phyloP scores from a whole-genome alignment of 192 early-diverging fungal species.

The Mortierella alpina region DNA sequence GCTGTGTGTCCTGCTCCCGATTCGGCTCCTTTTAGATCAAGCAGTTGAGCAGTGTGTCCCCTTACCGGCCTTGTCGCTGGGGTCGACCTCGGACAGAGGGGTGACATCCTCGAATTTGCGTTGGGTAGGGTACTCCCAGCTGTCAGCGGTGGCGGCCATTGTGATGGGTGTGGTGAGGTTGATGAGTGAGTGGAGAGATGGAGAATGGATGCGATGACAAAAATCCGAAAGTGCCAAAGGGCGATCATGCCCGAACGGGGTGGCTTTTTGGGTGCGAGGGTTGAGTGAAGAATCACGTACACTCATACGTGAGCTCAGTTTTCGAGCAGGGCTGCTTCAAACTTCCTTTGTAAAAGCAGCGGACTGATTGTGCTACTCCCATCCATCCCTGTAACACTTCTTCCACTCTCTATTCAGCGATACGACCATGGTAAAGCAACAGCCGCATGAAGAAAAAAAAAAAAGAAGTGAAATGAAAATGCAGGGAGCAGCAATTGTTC shows the following conservation, averaged over 20 bases:
- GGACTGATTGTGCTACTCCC: too few species aligned
- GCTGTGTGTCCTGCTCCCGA: too few species aligned
- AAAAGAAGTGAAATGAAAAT: not conserved
- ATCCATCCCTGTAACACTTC: slow-evolving; percentile 1
- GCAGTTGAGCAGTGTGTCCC: slow-evolving; percentile 1
- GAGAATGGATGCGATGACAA: not conserved
- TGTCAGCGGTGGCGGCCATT: slow-evolving; percentile 51
- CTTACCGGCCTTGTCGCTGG: slow-evolving; percentile 55
- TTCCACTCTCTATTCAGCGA: slow-evolving; percentile 2
- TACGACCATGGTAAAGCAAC: slow-evolving; percentile 28
- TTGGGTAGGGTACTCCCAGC: slow-evolving; percentile 53
- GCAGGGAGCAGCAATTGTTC: too few species aligned
- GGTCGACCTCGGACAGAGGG: slow-evolving; percentile 48
- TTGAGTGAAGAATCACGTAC: too few species aligned
- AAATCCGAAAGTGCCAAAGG: not conserved
- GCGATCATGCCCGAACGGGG: not conserved
- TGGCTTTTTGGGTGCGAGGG: too few species aligned
- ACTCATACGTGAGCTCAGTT: too few species aligned
- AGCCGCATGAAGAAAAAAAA: not conserved
- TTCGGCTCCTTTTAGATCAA: not conserved
- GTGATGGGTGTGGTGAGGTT: not conserved
- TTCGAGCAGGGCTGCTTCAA: too few species aligned
- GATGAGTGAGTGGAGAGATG: slow-evolving; percentile 24
- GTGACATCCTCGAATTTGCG: slow-evolving; percentile 54
- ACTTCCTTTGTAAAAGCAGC: not conserved